These are phyloP conservation scores for Phytophthora podocarpi DNA, from an alignment of 352 stramenopile species.

Conservation along the genomic window DNA sequence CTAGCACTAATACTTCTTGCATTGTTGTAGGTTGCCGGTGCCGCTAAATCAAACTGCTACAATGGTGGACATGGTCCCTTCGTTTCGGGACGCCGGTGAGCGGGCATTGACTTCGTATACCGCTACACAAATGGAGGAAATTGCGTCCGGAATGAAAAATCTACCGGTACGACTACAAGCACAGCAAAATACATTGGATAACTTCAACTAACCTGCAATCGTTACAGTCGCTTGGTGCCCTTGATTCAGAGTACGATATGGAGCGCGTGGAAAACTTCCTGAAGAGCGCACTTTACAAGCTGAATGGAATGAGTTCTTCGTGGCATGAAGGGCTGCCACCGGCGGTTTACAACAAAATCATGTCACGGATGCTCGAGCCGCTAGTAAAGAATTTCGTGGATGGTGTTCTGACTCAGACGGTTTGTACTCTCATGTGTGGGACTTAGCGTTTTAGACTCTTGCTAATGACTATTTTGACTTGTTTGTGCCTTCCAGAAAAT, in stretches of 20 bases:
- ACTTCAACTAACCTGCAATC: slow-evolving; percentile 4
- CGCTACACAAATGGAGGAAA: slow-evolving; percentile 46
- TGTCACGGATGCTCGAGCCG: slow-evolving; percentile 57
- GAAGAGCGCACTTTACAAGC: slow-evolving; percentile 65
- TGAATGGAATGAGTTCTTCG: slow-evolving; percentile 58
- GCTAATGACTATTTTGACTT: slow-evolving; percentile 7
- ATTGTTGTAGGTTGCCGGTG: slow-evolving; percentile 45
- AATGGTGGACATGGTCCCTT: slow-evolving; percentile 84
- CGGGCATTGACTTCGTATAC: slow-evolving; percentile 53
- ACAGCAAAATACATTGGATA: not conserved
- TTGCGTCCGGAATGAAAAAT: slow-evolving; percentile 38
- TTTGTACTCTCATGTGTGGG: slow-evolving; percentile 17
- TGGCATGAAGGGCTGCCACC: slow-evolving; percentile 69
- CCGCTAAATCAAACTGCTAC: slow-evolving; percentile 66
- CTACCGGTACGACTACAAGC: slow-evolving; percentile 47
- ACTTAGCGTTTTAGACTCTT: not conserved
- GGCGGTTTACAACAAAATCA: slow-evolving; percentile 60
- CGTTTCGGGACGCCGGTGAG: slow-evolving; percentile 67
- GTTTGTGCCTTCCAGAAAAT: slow-evolving; percentile 45
- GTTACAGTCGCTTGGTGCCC: slow-evolving; percentile 42
- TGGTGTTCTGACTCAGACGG: slow-evolving; percentile 51
- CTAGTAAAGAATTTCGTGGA: slow-evolving; percentile 63
- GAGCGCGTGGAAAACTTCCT: slow-evolving; percentile 59
- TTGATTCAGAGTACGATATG: slow-evolving; percentile 45
- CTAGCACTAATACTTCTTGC: not conserved